phyloP scores from a whole-genome alignment of 495 filamentous ascomycete species.

The Podospora fimiseda region DNA sequence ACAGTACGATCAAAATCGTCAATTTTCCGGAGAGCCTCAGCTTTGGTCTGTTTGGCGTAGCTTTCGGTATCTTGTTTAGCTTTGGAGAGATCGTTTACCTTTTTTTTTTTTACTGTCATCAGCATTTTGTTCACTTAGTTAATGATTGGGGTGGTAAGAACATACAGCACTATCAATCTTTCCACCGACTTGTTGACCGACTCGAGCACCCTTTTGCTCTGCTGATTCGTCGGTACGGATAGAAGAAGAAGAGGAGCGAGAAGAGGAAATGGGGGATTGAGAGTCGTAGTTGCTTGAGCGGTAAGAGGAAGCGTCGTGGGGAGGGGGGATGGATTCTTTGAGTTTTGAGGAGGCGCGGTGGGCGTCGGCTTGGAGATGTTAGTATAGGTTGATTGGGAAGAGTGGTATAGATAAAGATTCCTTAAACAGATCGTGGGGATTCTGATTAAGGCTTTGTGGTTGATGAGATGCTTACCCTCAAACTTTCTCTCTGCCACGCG shows the following conservation, averaged over 20 bases:
- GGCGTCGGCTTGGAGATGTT: conserved; percentile 51
- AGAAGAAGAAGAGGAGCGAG: too few relatives aligned
- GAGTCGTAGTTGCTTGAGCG: too few relatives aligned
- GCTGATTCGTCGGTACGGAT: conserved; percentile 32
- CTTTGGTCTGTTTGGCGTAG: conserved; percentile 52
- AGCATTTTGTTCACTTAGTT: neutral
- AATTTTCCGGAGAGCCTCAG: conserved; percentile 61
- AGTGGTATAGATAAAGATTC: too few relatives aligned
- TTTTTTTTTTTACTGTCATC: neutral
- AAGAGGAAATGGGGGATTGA: too few relatives aligned
- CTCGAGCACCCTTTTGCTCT: conserved; percentile 34
- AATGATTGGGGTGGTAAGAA: neutral
- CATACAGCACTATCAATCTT: conserved; percentile 25
- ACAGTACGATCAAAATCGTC: conserved; percentile 69
- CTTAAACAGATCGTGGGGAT: too few relatives aligned
- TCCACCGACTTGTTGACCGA: conserved; percentile 40
- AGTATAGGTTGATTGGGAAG: conserved; percentile 9
- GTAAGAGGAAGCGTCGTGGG: too few relatives aligned
- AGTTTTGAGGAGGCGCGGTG: conserved; percentile 58
- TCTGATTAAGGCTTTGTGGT: too few relatives aligned
- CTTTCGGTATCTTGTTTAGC: conserved; percentile 51
- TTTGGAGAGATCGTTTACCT: conserved; percentile 57
- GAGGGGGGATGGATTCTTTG: conserved; percentile 55
- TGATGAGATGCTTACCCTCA: conserved; percentile 54
- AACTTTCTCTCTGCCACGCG: conserved; percentile 72